Conservation (phyloP, 2,329 filamentous ascomycete species). For the Alternaria dauci region DNA sequence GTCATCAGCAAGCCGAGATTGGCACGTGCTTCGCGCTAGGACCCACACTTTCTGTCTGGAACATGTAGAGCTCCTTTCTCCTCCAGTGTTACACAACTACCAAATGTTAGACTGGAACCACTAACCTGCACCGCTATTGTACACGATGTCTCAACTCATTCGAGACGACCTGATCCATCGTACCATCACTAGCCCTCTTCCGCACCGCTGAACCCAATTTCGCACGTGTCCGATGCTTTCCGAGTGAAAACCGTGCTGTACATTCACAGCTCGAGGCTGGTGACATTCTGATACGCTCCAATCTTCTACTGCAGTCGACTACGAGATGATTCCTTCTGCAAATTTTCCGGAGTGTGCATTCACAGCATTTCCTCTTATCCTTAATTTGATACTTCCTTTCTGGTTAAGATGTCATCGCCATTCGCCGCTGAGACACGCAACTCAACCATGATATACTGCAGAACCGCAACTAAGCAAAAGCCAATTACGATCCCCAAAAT, state of each 20-base stretch:
- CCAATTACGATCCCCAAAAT: not conserved
- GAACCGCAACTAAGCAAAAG: not conserved
- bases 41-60: not conserved
- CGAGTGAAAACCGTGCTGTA: not conserved
- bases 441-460: not conserved
- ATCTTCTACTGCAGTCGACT: not conserved
- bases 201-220: not conserved
- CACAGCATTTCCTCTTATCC: not conserved
- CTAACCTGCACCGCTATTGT: not conserved
- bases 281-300: not conserved
- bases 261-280: not conserved
- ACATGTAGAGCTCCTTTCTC: not conserved
- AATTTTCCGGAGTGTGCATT: not conserved
- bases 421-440: not conserved
- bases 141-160: not conserved
- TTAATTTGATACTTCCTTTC: not conserved
- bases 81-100: not conserved
- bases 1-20: not conserved
- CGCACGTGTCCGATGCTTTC: not conserved
- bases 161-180: not conserved
- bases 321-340: not conserved
- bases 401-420: not conserved
- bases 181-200: not conserved
- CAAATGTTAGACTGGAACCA: no score
- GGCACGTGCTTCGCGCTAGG: not conserved